Evolutionary conservation across 179 eudicot species (phyloP), one percentile per base, ranked within the genome.

Genomic region (Nepenthes alata): DNA sequence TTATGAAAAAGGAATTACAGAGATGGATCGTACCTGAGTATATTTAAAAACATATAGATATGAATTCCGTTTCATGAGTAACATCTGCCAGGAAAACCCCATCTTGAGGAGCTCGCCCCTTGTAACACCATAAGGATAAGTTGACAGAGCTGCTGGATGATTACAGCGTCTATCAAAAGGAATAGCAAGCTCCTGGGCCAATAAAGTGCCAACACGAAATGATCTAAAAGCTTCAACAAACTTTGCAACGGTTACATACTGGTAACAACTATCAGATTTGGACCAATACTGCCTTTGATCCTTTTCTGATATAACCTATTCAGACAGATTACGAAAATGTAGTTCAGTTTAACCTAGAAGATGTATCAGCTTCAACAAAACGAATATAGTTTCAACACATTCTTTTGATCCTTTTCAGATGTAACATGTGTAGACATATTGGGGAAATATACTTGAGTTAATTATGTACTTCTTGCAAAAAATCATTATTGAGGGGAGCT

Each of bases 61-160:
- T 11, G 81, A 74, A 64, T 77, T 83, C 41, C 91, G 83, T 45
- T 85, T 87, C 74, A 85, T 73, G 37, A 85, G 82, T 60, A 87
- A 63, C 74, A 74, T 60, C 69, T 87, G 95, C 91, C 91, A 85
- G 15, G 81, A 80, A 73, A 83, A 85, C 37, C 88, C 82, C 61
- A 79, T 85, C 62, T 82, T 87, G 51, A 85, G 78, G 75, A 87
- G 86, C 63, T 83, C 79, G 60, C 58, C 49, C 74, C 71, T 80
- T 44, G 63, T 74, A 61, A 77, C 85, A 58, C 95, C 91, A 61
- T 82, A 85, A 5, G 75, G 74, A 37, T 83, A 77, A 61, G 78
- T 82, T 49, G 91, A 77, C 51, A 87, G 69, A 53, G 81, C 88
- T 37, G 83, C 77, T 15, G 95, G 88, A 74, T 86, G 94, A 86